Conservation (phyloP, 2,329 filamentous ascomycete species). For the Alternaria alternata region DNA sequence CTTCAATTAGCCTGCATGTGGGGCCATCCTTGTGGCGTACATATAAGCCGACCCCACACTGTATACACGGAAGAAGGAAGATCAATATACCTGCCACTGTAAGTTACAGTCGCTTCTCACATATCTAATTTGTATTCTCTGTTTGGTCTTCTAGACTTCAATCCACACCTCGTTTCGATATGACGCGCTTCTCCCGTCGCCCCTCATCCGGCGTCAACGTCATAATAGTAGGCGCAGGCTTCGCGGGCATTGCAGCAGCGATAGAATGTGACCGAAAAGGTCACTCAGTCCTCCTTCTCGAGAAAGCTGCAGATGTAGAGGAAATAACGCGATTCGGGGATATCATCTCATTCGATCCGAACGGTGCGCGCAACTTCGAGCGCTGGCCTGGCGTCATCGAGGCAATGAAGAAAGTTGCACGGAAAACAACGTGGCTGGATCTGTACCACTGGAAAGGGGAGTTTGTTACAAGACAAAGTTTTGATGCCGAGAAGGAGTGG, state of each 20-base stretch:
- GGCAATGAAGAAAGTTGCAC: slow-evolving; percentile 60
- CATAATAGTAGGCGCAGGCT: slow-evolving; percentile 61
- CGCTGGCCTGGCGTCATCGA: slow-evolving; percentile 59
- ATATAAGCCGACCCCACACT: slow-evolving; percentile 9
- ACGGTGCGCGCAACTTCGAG: slow-evolving; percentile 66
- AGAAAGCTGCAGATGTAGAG: slow-evolving; percentile 56
- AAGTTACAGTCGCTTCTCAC: background rate
- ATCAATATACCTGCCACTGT: background rate
- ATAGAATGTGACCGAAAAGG: slow-evolving; percentile 70
- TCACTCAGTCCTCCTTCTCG: slow-evolving; percentile 65
- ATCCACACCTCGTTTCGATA: background rate
- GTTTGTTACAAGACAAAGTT: slow-evolving; percentile 65
- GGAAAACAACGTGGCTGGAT: slow-evolving; percentile 64
- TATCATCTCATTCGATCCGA: slow-evolving; percentile 69
- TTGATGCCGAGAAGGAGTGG: slow-evolving; percentile 45
- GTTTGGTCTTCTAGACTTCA: background rate
- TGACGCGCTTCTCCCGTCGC: slow-evolving; percentile 28
- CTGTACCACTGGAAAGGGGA: slow-evolving; percentile 69
- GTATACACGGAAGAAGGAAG: background rate
- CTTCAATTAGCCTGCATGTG: slow-evolving; percentile 11
- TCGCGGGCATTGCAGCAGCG: slow-evolving; percentile 69
- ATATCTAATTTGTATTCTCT: background rate
- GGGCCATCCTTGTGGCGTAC: slow-evolving; percentile 2
- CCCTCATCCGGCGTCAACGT: slow-evolving; percentile 45
- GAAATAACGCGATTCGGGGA: slow-evolving; percentile 67